Percentiles rank a stretch among this genome's conserved stretches.
Conservation (phyloP, 2,329 filamentous ascomycete species). For the Xylariaceae sp. region DNA sequence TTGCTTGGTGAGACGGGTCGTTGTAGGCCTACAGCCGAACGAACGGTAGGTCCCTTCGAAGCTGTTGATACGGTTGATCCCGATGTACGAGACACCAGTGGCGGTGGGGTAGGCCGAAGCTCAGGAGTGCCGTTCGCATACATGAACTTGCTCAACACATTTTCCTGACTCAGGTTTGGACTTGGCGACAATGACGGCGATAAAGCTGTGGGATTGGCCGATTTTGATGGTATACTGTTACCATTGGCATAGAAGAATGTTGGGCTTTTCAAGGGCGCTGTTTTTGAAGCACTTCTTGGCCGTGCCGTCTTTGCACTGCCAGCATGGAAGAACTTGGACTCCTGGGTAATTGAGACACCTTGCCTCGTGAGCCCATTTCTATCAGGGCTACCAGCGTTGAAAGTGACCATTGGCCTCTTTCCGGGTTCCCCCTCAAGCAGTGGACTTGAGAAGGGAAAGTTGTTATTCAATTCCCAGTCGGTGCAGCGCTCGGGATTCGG, state of each 20-base stretch:
- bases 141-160: constrained; percentile 69
- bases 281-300: constrained; percentile 38
- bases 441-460: constrained; percentile 44
- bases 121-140: constrained; percentile 72
- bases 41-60: constrained; percentile 50
- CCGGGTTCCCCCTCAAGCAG: constrained; percentile 39
- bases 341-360: constrained; percentile 39
- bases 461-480: constrained; percentile 49
- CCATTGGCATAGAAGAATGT: constrained; percentile 66
- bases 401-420: constrained; percentile 45
- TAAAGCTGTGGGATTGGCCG: constrained; percentile 42
- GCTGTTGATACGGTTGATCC: constrained; percentile 54
- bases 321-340: constrained; percentile 90
- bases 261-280: constrained; percentile 46
- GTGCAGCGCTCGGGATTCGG: constrained; percentile 56
- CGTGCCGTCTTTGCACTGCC: constrained; percentile 69
- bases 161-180: constrained; percentile 44
- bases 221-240: constrained; percentile 47
- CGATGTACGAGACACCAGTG: constrained; percentile 47
- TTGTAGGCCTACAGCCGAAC: constrained; percentile 46
- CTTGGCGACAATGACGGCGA: constrained; percentile 41
- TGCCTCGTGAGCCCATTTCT: constrained; percentile 36
- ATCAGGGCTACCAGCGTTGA: constrained; percentile 48
- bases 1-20: constrained; percentile 61
- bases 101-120: constrained; percentile 44